phyloP scores from a whole-genome alignment of 1,284 basidiomycete species.

The Ustilago loliicola region DNA sequence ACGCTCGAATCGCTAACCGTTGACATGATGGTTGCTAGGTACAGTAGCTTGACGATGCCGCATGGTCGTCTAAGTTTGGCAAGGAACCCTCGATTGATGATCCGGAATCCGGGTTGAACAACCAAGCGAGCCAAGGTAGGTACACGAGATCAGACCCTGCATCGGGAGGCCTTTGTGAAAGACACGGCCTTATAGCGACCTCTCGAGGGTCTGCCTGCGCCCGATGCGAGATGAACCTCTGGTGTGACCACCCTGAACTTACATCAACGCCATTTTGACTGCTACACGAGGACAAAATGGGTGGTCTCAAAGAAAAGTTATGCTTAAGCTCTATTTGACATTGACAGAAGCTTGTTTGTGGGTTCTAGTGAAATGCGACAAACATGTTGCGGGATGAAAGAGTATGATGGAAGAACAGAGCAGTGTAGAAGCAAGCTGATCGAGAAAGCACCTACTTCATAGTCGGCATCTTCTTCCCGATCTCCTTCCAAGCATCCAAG shows the following conservation, averaged over 20 bases:
- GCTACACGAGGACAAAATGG: too few relatives aligned
- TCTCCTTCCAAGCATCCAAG: constrained; percentile 62
- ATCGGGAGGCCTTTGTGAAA: neutral
- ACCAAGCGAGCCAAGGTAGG: neutral
- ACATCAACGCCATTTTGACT: too few relatives aligned
- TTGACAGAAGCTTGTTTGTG: constrained; percentile 1
- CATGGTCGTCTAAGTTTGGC: neutral
- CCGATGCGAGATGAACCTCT: neutral
- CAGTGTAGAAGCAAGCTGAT: too few relatives aligned
- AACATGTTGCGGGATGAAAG: neutral
- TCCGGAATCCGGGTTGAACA: neutral
- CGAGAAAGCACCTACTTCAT: neutral
- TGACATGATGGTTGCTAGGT: neutral
- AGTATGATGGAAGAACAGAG: neutral
- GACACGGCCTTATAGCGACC: neutral
- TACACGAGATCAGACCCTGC: neutral
- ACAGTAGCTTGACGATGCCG: constrained; percentile 1
- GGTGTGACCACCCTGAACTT: neutral
- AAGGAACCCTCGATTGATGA: neutral
- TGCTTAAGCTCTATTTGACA: neutral
- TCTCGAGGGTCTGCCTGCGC: neutral
- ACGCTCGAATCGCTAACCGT: neutral
- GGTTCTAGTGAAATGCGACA: neutral
- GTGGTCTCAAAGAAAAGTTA: neutral
- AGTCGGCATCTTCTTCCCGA: constrained; percentile 36